Base-by-base conservation (phyloP, 2,329 filamentous ascomycete species). In the Penicillium sp. region DNA sequence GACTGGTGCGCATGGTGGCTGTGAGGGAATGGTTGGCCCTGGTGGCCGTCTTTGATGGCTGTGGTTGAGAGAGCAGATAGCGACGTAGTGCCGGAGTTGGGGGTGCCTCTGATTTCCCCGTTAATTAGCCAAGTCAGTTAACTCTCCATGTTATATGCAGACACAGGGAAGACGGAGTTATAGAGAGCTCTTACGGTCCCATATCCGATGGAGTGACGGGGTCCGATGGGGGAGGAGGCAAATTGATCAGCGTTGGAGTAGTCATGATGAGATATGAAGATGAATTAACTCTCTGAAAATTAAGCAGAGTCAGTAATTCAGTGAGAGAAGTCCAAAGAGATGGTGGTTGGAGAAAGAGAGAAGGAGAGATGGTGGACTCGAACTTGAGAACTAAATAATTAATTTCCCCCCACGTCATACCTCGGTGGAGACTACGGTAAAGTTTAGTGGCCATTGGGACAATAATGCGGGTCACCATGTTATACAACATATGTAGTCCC, bases 41-140 rank as follows among this genome's bases (percentile, higher is more conserved):
- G 90, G 71, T 97, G 91, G 67, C 93, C 93, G 73, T 97, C 93
- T 77, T 97, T 96, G 82, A 96, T 96, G 51, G 93, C 93, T 13
- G 91, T 94, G 19, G 93, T 97, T 17, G 91, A 96, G 48, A 97
- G 84, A 41, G 92, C 88, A 27, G 91, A 96, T 69, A 97, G 88
- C 51, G 92, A 95, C 13, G 93, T 97, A 4, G 91, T 95, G 41
- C 90, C 89, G 65, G 91, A 96, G 64, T 94, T 97, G 3, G 93
- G 93, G 3, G 93, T 97, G 69, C 93, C 93, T 63, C 91, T 96
- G 64, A 51, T 47, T 46, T 53, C 50, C 46, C 37, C 50, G 41
- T 49, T 38, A 50, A 54, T 54, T 43, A 56, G 27, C 33, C 54
- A 56, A 65, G 62, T 68, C 43, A 67, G 59, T 63, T 53, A 62